Evolutionary conservation across 768 basidiomycete species (phyloP).

Genomic region (Mycena crocata): DNA sequence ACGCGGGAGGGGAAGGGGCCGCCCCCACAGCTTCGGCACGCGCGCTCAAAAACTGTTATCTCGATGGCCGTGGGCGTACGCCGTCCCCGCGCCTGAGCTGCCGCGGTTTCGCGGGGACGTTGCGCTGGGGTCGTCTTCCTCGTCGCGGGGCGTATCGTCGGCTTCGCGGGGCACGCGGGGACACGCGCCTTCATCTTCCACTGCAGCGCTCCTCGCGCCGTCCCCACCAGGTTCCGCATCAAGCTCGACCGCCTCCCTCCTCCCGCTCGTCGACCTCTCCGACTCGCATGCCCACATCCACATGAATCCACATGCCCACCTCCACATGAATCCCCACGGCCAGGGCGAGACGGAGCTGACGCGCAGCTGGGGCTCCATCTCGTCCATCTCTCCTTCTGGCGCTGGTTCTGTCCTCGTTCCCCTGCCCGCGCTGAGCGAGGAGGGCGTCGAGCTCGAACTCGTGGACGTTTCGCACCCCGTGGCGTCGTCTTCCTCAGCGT

Average conservation of each 20-base stretch:
- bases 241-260: not conserved
- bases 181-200: not conserved
- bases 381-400: not conserved
- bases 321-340: too few relatives aligned
- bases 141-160: too few relatives aligned
- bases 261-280: slow-evolving; percentile 17
- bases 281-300: not conserved
- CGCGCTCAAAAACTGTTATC: not conserved
- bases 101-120: slow-evolving; percentile 5
- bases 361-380: slow-evolving; percentile 7
- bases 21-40: not conserved
- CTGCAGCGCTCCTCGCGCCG: not conserved
- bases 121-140: too few relatives aligned
- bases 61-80: not conserved
- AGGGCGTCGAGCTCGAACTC: too few relatives aligned
- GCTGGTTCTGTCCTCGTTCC: not conserved
- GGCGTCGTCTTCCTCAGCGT: too few relatives aligned
- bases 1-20: not conserved
- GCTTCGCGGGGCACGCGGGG: not conserved
- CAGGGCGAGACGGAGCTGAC: not conserved
- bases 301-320: too few relatives aligned
- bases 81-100: slow-evolving; percentile 13
- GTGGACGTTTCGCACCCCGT: too few relatives aligned
- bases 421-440: too few relatives aligned
- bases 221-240: not conserved